phyloP scores from a whole-genome alignment of 176 grass and related monocot genomes.

The Aechmea fasciata region DNA sequence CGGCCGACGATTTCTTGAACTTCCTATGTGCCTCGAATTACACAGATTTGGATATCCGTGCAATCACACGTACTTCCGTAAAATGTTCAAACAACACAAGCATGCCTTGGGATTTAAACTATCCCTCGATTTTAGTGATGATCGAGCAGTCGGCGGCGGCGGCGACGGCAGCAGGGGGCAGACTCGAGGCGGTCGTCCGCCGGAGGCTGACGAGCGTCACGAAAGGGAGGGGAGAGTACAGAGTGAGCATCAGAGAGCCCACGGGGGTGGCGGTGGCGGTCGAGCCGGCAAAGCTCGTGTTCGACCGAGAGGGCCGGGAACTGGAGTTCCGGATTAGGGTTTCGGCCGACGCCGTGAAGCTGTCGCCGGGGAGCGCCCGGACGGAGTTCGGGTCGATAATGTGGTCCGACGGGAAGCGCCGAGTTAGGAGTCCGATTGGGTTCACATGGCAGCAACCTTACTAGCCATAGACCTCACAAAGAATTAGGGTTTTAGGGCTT shows the following conservation, averaged over 20 bases:
- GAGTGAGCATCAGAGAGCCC: background rate
- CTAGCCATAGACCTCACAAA: background rate
- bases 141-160: background rate
- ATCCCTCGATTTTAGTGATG: constrained; percentile 6
- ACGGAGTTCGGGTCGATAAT: constrained; percentile 15
- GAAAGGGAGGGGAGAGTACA: background rate
- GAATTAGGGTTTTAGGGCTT: background rate
- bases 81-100: background rate
- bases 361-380: background rate
- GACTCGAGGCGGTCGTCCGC: background rate
- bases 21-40: constrained; percentile 19
- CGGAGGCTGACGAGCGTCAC: constrained; percentile 1
- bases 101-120: constrained; percentile 11
- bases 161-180: background rate
- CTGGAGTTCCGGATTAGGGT: constrained; percentile 4
- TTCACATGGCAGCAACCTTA: constrained; percentile 5
- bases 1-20: constrained; percentile 8
- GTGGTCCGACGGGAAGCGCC: constrained; percentile 5
- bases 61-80: background rate
- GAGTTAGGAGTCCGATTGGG: constrained; percentile 8
- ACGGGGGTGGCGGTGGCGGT: background rate
- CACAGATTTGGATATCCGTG: background rate
- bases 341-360: background rate
- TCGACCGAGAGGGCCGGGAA: background rate
- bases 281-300: constrained; percentile 10